These are phyloP conservation scores for Fusarium sp. DNA, from an alignment of 2,329 filamentous ascomycete species.

Conservation along the genomic window DNA sequence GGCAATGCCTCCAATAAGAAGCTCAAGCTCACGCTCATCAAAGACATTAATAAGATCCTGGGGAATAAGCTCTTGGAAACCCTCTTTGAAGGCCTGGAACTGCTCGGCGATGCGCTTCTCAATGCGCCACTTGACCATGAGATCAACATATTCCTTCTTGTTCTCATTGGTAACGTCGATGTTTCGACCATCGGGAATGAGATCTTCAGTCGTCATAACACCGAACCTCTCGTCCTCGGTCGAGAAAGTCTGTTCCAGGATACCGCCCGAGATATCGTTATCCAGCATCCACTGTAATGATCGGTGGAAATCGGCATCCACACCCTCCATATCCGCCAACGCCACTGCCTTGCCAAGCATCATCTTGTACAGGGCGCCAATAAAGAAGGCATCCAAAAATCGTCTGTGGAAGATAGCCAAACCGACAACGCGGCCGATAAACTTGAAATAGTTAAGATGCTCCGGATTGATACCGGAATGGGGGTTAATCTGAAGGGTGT, in stretches of 20 bases:
- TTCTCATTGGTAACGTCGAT: constrained; percentile 99
- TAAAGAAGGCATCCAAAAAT: constrained; percentile 99
- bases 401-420: constrained; percentile 97
- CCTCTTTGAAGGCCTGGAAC: constrained; percentile 97
- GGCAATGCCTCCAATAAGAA: constrained; percentile 98
- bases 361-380: constrained; percentile 99
- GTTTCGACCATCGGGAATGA: constrained; percentile 89
- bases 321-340: constrained; percentile 97
- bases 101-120: constrained; percentile 98
- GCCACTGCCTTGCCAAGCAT: constrained; percentile 92
- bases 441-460: constrained; percentile 99
- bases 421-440: constrained; percentile 97
- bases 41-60: constrained; percentile 98
- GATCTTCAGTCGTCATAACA: constrained; percentile 91
- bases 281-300: constrained; percentile 98
- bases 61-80: constrained; percentile 97
- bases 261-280: constrained; percentile 92
- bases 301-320: constrained; percentile 97
- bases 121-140: constrained; percentile 99
- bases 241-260: constrained; percentile 95
- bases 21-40: constrained; percentile 95
- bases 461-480: constrained; percentile 99
- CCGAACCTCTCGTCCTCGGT: constrained; percentile 98
- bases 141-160: constrained; percentile 98
- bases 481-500: constrained; percentile 99